Evolutionary conservation across 1,284 basidiomycete species (phyloP).

Genomic region (Sporisorium sorghi): DNA sequence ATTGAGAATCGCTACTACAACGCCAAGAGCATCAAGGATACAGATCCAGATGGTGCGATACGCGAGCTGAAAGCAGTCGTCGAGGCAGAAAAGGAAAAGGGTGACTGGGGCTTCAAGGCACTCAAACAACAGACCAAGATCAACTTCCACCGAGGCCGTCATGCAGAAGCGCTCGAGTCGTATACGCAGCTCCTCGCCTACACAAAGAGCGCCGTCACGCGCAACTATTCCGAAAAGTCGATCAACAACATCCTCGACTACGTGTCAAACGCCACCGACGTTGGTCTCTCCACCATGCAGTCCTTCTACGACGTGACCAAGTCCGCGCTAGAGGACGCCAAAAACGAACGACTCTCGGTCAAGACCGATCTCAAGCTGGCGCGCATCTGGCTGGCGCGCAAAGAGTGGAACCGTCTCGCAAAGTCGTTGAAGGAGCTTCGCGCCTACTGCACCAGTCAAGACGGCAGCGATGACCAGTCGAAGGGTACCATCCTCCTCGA

Average conservation of each 20-base stretch:
- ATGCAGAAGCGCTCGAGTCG: conserved; percentile 84
- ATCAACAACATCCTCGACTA: conserved; percentile 99
- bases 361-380: conserved; percentile 98
- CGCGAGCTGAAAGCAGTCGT: conserved; percentile 88
- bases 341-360: conserved; percentile 94
- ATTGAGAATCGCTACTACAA: conserved; percentile 99
- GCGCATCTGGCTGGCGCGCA: conserved; percentile 94
- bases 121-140: conserved; percentile 97
- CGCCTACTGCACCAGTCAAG: conserved; percentile 72
- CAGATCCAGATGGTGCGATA: conserved; percentile 87
- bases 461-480: conserved; percentile 83
- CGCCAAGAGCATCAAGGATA: conserved; percentile 94
- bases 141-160: conserved; percentile 82
- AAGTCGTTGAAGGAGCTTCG: conserved; percentile 72
- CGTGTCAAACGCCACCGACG: conserved; percentile 78
- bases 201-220: conserved; percentile 72
- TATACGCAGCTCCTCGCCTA: conserved; percentile 88
- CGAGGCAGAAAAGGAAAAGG: conserved; percentile 86
- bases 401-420: conserved; percentile 84
- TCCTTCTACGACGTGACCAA: conserved; percentile 95
- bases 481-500: conserved; percentile 94
- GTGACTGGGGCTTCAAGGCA: conserved; percentile 96
- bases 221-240: conserved; percentile 80
- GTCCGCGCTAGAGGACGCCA: conserved; percentile 87
- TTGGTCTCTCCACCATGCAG: conserved; percentile 89